Conservation (phyloP, 1,284 basidiomycete genomes). For the Tremellales sp. region DNA sequence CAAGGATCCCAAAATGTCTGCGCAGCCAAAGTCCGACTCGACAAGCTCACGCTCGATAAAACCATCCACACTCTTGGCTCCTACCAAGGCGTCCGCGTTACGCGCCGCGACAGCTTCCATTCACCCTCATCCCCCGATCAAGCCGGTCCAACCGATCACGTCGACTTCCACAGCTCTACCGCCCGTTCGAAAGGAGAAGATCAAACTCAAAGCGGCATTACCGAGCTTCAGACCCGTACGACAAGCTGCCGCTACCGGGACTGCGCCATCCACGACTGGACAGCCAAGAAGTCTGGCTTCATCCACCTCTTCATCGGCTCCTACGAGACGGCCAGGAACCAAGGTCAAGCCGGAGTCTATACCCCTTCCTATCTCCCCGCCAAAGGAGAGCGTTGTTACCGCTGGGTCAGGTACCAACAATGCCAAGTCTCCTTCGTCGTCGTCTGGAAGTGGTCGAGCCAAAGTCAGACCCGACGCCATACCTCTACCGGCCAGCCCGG, state of each 20-base stretch:
- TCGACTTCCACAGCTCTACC: conserved; percentile 17
- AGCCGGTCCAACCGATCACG: background rate
- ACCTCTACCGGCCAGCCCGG: conserved; percentile 12
- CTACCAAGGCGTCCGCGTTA: conserved; percentile 9
- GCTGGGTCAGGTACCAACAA: too few species aligned
- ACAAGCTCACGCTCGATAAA: too few species aligned
- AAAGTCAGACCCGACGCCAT: conserved; percentile 11
- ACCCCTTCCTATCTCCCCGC: conserved; percentile 23
- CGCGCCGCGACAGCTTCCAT: background rate
- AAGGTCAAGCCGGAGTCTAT: conserved; percentile 25
- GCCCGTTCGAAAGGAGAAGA: conserved; percentile 30
- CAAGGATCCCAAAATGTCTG: background rate
- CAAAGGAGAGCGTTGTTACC: too few species aligned
- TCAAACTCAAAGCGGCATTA: conserved; percentile 36
- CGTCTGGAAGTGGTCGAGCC: too few species aligned
- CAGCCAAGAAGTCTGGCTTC: background rate
- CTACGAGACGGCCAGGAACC: background rate
- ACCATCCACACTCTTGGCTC: conserved; percentile 9
- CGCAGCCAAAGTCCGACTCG: background rate
- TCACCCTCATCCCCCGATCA: background rate
- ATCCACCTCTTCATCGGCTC: conserved; percentile 9
- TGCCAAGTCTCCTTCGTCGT: too few species aligned
- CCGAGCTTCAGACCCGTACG: conserved; percentile 36
- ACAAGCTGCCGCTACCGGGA: background rate
- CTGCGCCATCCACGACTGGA: background rate